phyloP scores from a whole-genome alignment of 2,329 filamentous ascomycete species.

The Penicillium sclerotigenum region DNA sequence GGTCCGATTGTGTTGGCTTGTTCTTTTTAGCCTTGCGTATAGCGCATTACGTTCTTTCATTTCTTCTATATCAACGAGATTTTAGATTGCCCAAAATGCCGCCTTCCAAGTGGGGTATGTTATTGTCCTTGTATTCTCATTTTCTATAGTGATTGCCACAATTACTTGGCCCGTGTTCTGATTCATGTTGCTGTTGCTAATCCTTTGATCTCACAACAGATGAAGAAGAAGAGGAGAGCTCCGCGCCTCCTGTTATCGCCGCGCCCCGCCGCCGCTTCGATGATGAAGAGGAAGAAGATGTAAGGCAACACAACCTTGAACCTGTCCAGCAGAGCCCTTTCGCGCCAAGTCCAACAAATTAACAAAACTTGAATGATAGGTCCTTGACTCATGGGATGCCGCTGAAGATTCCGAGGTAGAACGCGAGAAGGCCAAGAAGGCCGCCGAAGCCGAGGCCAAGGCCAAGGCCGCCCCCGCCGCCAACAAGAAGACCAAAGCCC shows the following conservation, averaged over 20 bases:
- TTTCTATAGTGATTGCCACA: background rate
- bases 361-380: slow-evolving; percentile 48
- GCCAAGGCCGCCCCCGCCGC: slow-evolving; percentile 83
- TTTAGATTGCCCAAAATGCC: slow-evolving; percentile 38
- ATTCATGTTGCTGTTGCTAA: slow-evolving; percentile 4
- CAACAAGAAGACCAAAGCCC: slow-evolving; percentile 82
- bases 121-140: slow-evolving; percentile 18
- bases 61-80: slow-evolving; percentile 7
- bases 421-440: slow-evolving; percentile 89
- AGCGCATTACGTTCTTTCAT: slow-evolving; percentile 12
- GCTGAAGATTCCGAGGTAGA: slow-evolving; percentile 96
- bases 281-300: slow-evolving; percentile 86
- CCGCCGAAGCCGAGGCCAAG: slow-evolving; percentile 79
- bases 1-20: slow-evolving; percentile 13
- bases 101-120: slow-evolving; percentile 51
- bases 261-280: slow-evolving; percentile 69
- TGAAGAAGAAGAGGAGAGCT: slow-evolving; percentile 52
- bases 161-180: slow-evolving; percentile 3
- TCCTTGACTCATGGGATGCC: slow-evolving; percentile 94
- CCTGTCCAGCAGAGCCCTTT: background rate
- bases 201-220: slow-evolving; percentile 11
- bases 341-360: slow-evolving; percentile 1
- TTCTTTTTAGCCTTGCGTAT: slow-evolving; percentile 11
- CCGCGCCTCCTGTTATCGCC: slow-evolving; percentile 46
- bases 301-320: slow-evolving; percentile 44